Base-by-base conservation (phyloP, 371 early-diverging fungal genomes). In the Mortierella sp. region DNA sequence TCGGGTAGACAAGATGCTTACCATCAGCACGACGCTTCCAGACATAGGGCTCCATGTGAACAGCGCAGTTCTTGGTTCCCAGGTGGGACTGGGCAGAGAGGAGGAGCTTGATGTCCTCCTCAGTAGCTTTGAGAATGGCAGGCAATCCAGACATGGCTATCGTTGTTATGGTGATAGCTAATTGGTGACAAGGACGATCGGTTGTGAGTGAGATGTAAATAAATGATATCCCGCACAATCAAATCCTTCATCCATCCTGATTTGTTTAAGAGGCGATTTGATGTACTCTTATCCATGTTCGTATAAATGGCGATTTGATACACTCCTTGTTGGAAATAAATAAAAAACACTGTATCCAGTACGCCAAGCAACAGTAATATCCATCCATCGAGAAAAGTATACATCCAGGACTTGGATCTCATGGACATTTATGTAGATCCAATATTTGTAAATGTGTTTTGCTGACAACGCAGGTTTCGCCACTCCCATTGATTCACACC, bases 21-120 rank as follows among this genome's bases (percentile, higher is more conserved):
- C 96, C 97, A 89, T 99, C 98, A 70, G 89, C 86, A 72, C 98
- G 94, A 83, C 96, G 96, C 91, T 96, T 94, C 88, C 87, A 96
- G 72, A 97, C 90, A 90, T 98, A 99, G 61, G 93, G 91, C 59
- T 86, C 85, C 99, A 98, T 99, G 85, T 90, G 87, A 70, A 89
- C 85, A 84, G 94, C 95, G 70, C 88, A 84, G 89, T 99, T 98
- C 93, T 97, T 96, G 79, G 93, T 83, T 68, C 96, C 95, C 85
- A 96, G 85, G 88, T 96, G 95, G 67, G 92, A 90, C 87, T 96
- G 94, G 83, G 98, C 98, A 70, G 96, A 93, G 77, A 99, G 90
- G 83, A 99, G 90, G 76, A 93, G 87, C 87, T 92, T 91, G 84
- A 97, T 91, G 85, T 98, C 98, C 86, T 95, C 92, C 84, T 95